Evolutionary conservation across 495 filamentous ascomycete species (phyloP), one percentile per base, ranked within the genome.

Genomic region (Hypoxylon perforatum): DNA sequence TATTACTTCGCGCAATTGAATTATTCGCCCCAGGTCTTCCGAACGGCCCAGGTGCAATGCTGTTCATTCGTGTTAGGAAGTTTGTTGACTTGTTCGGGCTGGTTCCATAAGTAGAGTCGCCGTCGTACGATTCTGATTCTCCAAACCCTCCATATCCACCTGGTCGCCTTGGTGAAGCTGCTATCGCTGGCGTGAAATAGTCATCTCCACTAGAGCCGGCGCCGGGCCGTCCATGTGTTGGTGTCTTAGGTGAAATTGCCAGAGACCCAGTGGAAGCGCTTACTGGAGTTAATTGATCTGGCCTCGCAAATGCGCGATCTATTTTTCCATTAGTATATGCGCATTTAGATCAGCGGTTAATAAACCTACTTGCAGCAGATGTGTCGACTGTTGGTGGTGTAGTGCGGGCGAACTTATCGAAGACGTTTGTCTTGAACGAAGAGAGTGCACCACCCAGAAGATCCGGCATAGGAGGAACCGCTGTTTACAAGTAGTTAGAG

Each of bases 1-100:
- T 74, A 30, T 54, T 56, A 33, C 48, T 66, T 4, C 61, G 63
- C 0, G 73, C 39, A 30, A 75, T 69, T 14, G 72, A 44, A 22
- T 69, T 71, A n/a, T 57, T 61, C 35, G 47, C 69, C 3, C 57
- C 64, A 12, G 69, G 69, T 49, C 58, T 62, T 49, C 70, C 85
- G 67, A 92, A 90, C 5, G 90, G 90, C 0, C 88, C 88, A 17
- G 88, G 88, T 14, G 84, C 82, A 73, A 91, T 88, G 23, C 77
- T 82, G 63, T 91, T 83, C 84, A 91, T 87, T 57, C 85, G 82
- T 53, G 86, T 80, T 71, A 88, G 63, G 65, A 83, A 67, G 28
- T 76, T 71, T 0, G 88, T 82, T 14, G 75, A 81, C 54, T 82
- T 80, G 62, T 77, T 76, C 33, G 74, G 71, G 36, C 69, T 75